phyloP scores from a whole-genome alignment of 306 rosid genomes.

The Castanea mollissima region DNA sequence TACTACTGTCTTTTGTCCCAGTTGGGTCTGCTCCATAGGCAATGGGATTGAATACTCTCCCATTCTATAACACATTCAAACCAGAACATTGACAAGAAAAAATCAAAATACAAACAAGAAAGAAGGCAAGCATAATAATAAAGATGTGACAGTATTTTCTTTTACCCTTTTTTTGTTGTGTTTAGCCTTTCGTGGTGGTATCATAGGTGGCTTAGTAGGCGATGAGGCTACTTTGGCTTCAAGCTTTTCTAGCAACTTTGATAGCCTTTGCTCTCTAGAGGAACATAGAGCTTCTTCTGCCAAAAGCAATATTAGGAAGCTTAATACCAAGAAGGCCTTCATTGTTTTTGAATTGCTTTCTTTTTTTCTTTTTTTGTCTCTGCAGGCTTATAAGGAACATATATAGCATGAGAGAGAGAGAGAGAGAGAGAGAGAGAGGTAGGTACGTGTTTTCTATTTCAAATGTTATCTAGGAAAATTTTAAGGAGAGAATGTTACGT shows the following conservation, averaged over 20 bases:
- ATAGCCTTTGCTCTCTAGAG: slow-evolving; percentile 14
- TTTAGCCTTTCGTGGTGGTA: slow-evolving; percentile 29
- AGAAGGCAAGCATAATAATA: not conserved
- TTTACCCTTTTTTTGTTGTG: slow-evolving; percentile 34
- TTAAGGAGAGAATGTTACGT: too few species aligned
- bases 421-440: too few species aligned
- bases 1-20: slow-evolving; percentile 52
- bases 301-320: slow-evolving; percentile 15
- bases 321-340: slow-evolving; percentile 6
- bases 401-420: too few species aligned
- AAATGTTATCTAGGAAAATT: too few species aligned
- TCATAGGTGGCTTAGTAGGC: not conserved
- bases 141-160: not conserved
- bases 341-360: not conserved
- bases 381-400: not conserved
- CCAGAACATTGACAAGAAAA: not conserved
- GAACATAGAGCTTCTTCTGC: slow-evolving; percentile 19
- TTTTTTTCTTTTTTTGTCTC: too few species aligned
- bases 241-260: slow-evolving; percentile 21
- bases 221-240: not conserved
- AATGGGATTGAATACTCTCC: slow-evolving; percentile 45
- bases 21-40: slow-evolving; percentile 70
- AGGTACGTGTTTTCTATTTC: too few species aligned
- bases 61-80: slow-evolving; percentile 23
- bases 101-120: not conserved